These are phyloP conservation scores for Lipomyces yamadae DNA, from an alignment of 805 yeast species.

Conservation along the genomic window DNA sequence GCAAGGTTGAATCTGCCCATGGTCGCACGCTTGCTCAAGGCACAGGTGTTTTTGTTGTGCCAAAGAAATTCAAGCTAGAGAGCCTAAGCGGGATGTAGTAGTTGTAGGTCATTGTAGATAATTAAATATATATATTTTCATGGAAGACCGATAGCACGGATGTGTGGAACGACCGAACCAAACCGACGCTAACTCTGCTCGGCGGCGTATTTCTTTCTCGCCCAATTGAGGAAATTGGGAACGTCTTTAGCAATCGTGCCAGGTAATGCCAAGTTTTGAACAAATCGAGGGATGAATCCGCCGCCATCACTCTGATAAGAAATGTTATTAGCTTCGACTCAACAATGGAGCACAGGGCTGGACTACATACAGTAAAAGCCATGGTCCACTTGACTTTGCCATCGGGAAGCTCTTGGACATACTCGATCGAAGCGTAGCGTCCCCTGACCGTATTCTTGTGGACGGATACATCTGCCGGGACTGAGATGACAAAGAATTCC, in stretches of 20 bases:
- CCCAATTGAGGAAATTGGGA: slow-evolving; percentile 45
- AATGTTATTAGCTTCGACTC: slow-evolving; percentile 3
- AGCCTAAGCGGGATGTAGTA: slow-evolving; percentile 25
- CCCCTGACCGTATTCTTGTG: slow-evolving; percentile 40
- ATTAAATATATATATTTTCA: background rate
- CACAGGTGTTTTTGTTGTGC: slow-evolving; percentile 32
- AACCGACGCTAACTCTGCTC: background rate
- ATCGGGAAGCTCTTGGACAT: slow-evolving; percentile 38
- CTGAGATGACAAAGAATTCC: slow-evolving; percentile 47
- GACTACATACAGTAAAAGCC: slow-evolving; percentile 45
- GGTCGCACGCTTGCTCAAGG: slow-evolving; percentile 32
- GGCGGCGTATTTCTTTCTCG: slow-evolving; percentile 31
- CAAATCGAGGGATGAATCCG: slow-evolving; percentile 48
- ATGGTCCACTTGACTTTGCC: slow-evolving; percentile 47
- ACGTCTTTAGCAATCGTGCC: slow-evolving; percentile 47
- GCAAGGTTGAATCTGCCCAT: slow-evolving; percentile 14
- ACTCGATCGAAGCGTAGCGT: slow-evolving; percentile 47
- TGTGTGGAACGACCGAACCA: no score
- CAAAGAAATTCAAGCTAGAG: slow-evolving; percentile 27
- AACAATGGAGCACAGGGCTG: background rate
- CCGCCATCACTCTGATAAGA: slow-evolving; percentile 46
- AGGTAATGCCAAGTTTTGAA: slow-evolving; percentile 46
- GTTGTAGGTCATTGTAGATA: background rate
- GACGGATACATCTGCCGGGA: slow-evolving; percentile 44
- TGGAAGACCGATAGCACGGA: background rate